These are phyloP conservation scores for Rhododendron ovatum DNA, from an alignment of 148 eudicot genomes.

Conservation along the genomic window DNA sequence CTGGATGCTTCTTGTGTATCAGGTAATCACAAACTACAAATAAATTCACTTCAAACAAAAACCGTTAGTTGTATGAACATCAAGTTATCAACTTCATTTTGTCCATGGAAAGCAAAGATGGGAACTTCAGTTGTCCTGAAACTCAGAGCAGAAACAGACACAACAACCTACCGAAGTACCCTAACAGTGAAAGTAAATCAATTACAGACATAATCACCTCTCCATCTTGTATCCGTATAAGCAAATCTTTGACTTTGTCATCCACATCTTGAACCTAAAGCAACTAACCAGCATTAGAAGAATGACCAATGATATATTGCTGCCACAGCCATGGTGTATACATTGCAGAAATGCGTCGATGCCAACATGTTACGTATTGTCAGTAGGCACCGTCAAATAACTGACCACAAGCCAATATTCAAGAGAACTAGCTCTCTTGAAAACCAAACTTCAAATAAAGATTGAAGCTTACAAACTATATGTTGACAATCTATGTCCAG, in stretches of 20 bases:
- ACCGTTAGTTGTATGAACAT: not conserved
- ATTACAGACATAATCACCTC: conserved; percentile 31
- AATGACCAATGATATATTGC: not conserved
- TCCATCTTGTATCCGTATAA: conserved; percentile 52
- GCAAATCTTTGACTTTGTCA: conserved; percentile 61
- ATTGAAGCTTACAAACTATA: not conserved
- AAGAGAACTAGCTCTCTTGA: not conserved
- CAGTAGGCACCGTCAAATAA: not conserved
- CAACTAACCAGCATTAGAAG: conserved; percentile 7
- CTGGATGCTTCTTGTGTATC: not conserved
- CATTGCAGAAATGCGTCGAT: not conserved
- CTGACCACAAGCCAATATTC: not conserved
- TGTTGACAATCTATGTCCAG: not conserved
- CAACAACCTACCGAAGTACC: not conserved
- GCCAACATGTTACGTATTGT: not conserved
- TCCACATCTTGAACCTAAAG: conserved; percentile 51
- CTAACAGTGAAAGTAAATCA: not conserved
- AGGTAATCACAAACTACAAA: not conserved
- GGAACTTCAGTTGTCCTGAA: not conserved
- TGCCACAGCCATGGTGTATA: not conserved
- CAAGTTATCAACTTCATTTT: not conserved
- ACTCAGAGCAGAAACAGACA: not conserved
- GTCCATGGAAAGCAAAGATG: not conserved
- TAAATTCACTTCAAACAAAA: not conserved
- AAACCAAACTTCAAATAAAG: not conserved